Base-by-base conservation (phyloP, 352 stramenopile species). In the Globisporangium parvum region DNA sequence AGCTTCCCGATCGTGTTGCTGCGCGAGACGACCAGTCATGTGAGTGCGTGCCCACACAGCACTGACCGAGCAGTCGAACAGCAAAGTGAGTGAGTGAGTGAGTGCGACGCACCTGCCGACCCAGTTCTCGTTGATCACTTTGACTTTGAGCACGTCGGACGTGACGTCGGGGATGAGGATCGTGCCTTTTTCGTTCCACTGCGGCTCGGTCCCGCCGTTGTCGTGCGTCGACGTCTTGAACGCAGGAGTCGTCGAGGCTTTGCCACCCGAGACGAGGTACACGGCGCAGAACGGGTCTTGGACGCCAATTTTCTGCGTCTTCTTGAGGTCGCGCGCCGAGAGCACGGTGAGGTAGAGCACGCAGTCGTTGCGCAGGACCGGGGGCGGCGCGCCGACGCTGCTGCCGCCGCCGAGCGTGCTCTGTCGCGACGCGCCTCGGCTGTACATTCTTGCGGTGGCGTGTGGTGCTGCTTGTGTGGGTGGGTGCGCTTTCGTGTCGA, bases 71-170 rank as follows among this genome's bases (percentile, higher is more conserved):
- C n/a, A n/a, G n/a, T n/a, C n/a, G n/a, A n/a, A n/a, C n/a, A n/a
- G n/a, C n/a, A n/a, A n/a, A 28, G 26, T 28, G 26, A 28, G 26
- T 28, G 26, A n/a, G 9, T 44, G 18, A 57, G 10, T 24, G 26
- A 21, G 12, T n/a, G 39, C 2, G 10, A 51, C 66, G 56, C 45
- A 90, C 77, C 80, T 91, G 53, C 83, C 83, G 20, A 85, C 75
- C 75, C 77, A 88, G 66, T 91, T 91, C 50, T 91, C 79, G 60
- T 91, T 91, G 52, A 85, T 69, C 23, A 91, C 59, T 44, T 77
- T 77, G 62, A 91, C 74, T 46, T 80, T 79, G 57, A 91, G 65
- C 51, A 88, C 64, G 50, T 87, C 77, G 33, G 75, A 73, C 33
- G 72, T 70, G 12, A 91, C 80, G 48, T 91, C 76, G 39, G 77